phyloP scores from a whole-genome alignment of 1,139 yeast genomes.

The Yarrowia galli region DNA sequence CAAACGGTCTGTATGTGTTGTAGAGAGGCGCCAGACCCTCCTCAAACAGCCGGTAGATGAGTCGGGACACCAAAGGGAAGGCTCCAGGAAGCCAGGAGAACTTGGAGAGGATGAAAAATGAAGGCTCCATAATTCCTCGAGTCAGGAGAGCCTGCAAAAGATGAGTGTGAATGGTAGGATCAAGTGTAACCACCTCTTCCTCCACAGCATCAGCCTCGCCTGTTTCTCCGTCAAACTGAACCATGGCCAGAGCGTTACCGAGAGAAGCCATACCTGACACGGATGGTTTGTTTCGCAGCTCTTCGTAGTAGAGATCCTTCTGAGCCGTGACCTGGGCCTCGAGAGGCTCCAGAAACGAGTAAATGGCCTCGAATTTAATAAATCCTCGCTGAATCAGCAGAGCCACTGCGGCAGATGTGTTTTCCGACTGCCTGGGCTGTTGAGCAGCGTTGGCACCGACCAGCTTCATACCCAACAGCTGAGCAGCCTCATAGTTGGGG shows the following conservation, averaged over 20 bases:
- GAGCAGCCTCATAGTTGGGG: slow-evolving; percentile 61
- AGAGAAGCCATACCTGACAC: slow-evolving; percentile 78
- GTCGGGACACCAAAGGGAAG: slow-evolving; percentile 60
- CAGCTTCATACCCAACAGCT: slow-evolving; percentile 66
- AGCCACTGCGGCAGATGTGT: slow-evolving; percentile 57
- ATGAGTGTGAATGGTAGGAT: slow-evolving; percentile 50
- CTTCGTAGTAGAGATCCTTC: slow-evolving; percentile 58
- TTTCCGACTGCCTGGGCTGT: slow-evolving; percentile 55
- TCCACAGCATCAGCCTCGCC: slow-evolving; percentile 35
- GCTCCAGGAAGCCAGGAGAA: slow-evolving; percentile 70
- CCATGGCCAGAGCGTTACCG: slow-evolving; percentile 86
- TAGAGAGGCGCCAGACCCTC: slow-evolving; percentile 62
- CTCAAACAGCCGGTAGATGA: slow-evolving; percentile 60
- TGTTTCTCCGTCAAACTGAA: slow-evolving; percentile 50
- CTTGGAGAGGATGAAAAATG: slow-evolving; percentile 64
- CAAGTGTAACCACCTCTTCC: slow-evolving; percentile 41
- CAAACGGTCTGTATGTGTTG: slow-evolving; percentile 40
- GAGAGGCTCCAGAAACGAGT: slow-evolving; percentile 61
- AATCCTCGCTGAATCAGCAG: slow-evolving; percentile 74
- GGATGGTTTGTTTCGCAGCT: slow-evolving; percentile 66
- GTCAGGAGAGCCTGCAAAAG: slow-evolving; percentile 63
- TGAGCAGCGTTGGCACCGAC: slow-evolving; percentile 49
- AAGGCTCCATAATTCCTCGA: slow-evolving; percentile 70
- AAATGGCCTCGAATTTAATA: slow-evolving; percentile 68
- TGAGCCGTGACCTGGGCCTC: slow-evolving; percentile 55